A percentile compares a stretch with the other conserved stretches of the same genome.
These are phyloP conservation scores for Incumbomyces delicatus DNA, from an alignment of 2,329 filamentous ascomycete species.

Conservation along the genomic window DNA sequence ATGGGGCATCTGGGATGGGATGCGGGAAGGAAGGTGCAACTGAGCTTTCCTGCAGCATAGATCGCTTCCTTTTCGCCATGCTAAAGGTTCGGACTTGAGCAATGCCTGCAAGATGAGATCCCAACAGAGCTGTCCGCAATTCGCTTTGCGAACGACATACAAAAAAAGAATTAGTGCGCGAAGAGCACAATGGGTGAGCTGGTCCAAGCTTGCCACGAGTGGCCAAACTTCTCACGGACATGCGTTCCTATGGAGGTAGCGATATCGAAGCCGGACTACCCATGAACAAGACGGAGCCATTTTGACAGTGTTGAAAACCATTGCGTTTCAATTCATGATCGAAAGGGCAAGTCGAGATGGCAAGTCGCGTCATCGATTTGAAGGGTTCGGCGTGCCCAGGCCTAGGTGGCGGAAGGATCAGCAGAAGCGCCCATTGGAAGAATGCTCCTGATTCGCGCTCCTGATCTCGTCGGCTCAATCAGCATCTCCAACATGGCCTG, in stretches of 20 bases:
- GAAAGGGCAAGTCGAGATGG: too few relatives aligned
- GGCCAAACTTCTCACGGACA: not conserved
- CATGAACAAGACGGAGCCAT: too few relatives aligned
- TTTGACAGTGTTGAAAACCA: too few relatives aligned
- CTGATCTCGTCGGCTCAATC: not conserved
- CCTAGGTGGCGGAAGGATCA: too few relatives aligned
- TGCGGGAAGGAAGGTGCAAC: not conserved
- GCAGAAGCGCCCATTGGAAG: too few relatives aligned
- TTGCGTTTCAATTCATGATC: too few relatives aligned
- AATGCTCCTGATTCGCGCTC: not conserved
- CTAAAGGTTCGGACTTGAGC: not conserved
- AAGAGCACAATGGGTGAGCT: not conserved
- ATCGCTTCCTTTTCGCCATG: constrained; percentile 21
- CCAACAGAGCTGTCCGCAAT: constrained; percentile 4
- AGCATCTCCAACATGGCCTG: constrained; percentile 2
- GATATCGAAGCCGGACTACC: too few relatives aligned
- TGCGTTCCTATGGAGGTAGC: not conserved
- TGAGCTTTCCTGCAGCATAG: not conserved
- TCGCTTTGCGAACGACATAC: not conserved
- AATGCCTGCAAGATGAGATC: constrained; percentile 5
- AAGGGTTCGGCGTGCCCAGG: too few relatives aligned
- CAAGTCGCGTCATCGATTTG: too few relatives aligned
- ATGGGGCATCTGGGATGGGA: constrained; percentile 1
- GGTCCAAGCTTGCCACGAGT: not conserved
- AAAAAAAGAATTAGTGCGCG: too few relatives aligned